Evolutionary conservation across 176 grass and related monocot genomes (phyloP).

Genomic region (Puccinellia tenuiflora): DNA sequence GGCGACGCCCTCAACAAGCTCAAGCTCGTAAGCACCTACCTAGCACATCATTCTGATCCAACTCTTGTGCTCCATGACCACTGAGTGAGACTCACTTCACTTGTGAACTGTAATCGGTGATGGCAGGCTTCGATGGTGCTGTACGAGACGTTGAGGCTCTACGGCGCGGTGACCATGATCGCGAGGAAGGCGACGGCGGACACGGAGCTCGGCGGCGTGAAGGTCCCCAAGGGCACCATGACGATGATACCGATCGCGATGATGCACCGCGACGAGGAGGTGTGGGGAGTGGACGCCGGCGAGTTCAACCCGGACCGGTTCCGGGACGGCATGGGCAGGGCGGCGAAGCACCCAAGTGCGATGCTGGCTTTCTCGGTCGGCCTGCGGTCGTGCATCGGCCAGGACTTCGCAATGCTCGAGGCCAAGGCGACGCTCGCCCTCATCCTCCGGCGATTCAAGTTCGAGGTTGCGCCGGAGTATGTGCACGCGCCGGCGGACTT

Average conservation of each 20-base stretch:
- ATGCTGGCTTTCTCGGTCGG: constrained; percentile 43
- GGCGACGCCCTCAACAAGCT: constrained; percentile 44
- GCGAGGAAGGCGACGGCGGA: constrained; percentile 5
- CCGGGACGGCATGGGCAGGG: constrained; percentile 26
- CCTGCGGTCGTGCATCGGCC: constrained; percentile 46
- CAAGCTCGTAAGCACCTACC: constrained; percentile 20
- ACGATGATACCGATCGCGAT: constrained; percentile 25
- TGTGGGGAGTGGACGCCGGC: constrained; percentile 39
- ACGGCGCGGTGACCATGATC: constrained; percentile 1
- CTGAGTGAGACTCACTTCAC: neutral
- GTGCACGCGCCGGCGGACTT: constrained; percentile 43
- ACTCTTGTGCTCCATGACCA: neutral
- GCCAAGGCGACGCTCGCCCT: constrained; percentile 29
- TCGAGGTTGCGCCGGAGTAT: constrained; percentile 45
- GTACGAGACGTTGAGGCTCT: constrained; percentile 43
- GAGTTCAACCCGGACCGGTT: constrained; percentile 58
- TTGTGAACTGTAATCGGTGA: neutral
- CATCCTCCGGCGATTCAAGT: constrained; percentile 43
- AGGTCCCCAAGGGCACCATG: constrained; percentile 25
- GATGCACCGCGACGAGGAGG: constrained; percentile 42
- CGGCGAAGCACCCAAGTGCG: constrained; percentile 37
- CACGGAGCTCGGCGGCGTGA: constrained; percentile 23
- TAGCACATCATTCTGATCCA: neutral
- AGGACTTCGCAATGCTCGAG: constrained; percentile 58
- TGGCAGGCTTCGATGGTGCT: constrained; percentile 54